phyloP scores from a whole-genome alignment of 768 basidiomycete species.

The Neoboletus brunneissimus region DNA sequence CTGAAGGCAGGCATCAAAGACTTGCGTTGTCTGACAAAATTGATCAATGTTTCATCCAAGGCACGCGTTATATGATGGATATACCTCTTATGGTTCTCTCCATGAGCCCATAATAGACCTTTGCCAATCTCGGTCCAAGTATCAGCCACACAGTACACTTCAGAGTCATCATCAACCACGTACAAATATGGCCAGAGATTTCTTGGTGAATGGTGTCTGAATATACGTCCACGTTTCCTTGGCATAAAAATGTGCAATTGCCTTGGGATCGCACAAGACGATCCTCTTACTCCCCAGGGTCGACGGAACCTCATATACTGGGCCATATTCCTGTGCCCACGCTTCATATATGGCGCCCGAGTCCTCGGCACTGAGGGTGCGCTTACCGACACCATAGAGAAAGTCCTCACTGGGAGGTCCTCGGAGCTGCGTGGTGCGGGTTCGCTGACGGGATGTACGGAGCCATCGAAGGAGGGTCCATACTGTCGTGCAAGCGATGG shows the following conservation, averaged over 20 bases:
- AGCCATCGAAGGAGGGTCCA: conserved; percentile 13
- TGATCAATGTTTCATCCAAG: not conserved
- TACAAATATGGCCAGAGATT: conserved; percentile 28
- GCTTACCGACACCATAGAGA: conserved; percentile 16
- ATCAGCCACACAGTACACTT: not conserved
- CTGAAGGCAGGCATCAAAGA: conserved; percentile 39
- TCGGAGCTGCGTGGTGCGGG: conserved; percentile 13
- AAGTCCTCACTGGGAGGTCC: conserved; percentile 21
- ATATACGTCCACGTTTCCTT: conserved; percentile 36
- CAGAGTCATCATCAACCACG: not conserved
- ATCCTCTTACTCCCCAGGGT: conserved; percentile 10
- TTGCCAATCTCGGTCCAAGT: conserved; percentile 18
- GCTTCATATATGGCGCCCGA: conserved; percentile 15
- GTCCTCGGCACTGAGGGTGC: not conserved
- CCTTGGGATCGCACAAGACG: conserved; percentile 41
- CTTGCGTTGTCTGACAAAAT: conserved; percentile 32
- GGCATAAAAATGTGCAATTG: conserved; percentile 15
- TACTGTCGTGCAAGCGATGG: not conserved
- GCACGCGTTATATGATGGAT: not conserved
- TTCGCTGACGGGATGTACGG: not conserved
- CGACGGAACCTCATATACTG: conserved; percentile 14
- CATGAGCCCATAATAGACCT: conserved; percentile 32
- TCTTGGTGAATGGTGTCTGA: conserved; percentile 34
- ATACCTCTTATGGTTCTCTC: conserved; percentile 47
- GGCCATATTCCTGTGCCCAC: conserved; percentile 23